Evolutionary conservation across 345 rosid genomes (phyloP).

Genomic region (Eucalyptus regnans): DNA sequence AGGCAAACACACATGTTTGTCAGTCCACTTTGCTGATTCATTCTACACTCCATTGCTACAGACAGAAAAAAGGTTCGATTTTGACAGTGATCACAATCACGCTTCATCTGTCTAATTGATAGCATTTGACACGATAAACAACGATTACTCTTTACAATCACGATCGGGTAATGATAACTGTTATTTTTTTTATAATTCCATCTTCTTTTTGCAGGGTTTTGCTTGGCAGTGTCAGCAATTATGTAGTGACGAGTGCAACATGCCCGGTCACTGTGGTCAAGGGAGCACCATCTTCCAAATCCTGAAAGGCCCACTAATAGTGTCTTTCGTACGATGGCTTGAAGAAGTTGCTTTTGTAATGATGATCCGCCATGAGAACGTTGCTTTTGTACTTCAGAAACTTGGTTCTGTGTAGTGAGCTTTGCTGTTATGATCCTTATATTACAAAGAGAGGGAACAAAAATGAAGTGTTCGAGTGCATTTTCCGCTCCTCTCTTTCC

Average conservation of each 20-base stretch:
- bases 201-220: constrained; percentile 29
- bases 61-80: neutral
- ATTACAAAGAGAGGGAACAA: neutral
- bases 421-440: neutral
- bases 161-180: neutral
- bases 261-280: constrained; percentile 82
- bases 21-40: neutral
- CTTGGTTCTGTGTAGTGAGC: neutral
- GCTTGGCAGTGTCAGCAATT: constrained; percentile 73
- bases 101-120: neutral
- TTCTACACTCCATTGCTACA: neutral
- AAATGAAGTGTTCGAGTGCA: neutral
- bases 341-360: neutral
- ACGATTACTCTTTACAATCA: neutral
- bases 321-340: neutral
- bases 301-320: neutral
- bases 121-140: neutral
- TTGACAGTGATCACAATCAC: neutral
- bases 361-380: neutral
- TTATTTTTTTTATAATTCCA: neutral
- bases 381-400: neutral
- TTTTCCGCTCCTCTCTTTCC: neutral
- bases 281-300: neutral
- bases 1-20: neutral
- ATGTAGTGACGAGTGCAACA: constrained; percentile 57